Conservation (phyloP, 495 filamentous ascomycete genomes). For the Daldinia bambusicola region DNA sequence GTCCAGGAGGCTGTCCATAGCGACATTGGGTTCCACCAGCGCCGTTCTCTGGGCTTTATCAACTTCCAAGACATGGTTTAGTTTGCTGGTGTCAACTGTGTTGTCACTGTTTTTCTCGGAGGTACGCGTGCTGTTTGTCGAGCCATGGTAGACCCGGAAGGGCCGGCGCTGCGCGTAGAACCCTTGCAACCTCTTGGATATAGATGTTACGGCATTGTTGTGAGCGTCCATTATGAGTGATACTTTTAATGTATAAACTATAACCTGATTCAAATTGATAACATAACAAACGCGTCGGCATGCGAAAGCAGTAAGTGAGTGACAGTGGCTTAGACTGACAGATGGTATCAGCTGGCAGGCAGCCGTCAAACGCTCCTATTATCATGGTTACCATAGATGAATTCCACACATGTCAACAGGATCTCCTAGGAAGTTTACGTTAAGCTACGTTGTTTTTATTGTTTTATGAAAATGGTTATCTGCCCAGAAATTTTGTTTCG, state of each 20-base stretch:
- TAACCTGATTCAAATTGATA: neutral
- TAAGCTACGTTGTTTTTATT: no score
- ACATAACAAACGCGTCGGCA: neutral
- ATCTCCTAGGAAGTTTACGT: no score
- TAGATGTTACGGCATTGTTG: constrained; percentile 52
- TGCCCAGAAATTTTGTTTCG: no score
- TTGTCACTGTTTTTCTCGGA: constrained; percentile 53
- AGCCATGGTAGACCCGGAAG: constrained; percentile 78
- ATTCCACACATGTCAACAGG: no score
- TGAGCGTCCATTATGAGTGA: constrained; percentile 54
- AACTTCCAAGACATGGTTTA: constrained; percentile 65
- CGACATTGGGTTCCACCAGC: constrained; percentile 71
- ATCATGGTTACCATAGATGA: neutral
- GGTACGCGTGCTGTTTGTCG: constrained; percentile 76
- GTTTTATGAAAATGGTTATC: no score
- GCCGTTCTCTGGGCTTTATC: constrained; percentile 56
- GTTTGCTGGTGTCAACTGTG: constrained; percentile 64
- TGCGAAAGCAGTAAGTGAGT: neutral
- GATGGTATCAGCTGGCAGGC: neutral
- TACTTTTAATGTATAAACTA: neutral
- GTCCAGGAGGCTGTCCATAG: constrained; percentile 68
- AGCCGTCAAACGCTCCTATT: neutral
- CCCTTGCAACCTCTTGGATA: constrained; percentile 57
- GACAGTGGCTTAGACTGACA: constrained; percentile 1
- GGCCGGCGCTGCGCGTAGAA: constrained; percentile 65